These are phyloP conservation scores for Spinacia oleracea DNA, from an alignment of 179 eudicot species.

Conservation along the genomic window DNA sequence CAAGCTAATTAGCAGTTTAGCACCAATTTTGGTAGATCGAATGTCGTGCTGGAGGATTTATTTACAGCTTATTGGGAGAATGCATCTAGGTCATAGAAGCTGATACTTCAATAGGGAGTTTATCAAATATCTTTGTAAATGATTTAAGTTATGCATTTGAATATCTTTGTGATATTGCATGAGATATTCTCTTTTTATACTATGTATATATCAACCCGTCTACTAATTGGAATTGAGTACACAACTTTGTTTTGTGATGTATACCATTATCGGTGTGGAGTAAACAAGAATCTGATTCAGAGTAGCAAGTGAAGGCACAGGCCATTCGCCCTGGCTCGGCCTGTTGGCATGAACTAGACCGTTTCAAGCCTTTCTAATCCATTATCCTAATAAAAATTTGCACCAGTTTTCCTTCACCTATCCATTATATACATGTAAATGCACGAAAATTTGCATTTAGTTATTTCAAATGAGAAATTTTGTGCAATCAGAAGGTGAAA, in stretches of 20 bases:
- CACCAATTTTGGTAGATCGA: neutral
- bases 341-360: no score
- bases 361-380: no score
- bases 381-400: no score
- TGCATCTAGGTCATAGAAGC: neutral
- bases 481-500: no score
- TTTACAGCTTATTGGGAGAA: neutral
- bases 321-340: no score
- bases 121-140: neutral
- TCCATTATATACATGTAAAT: no score
- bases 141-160: neutral
- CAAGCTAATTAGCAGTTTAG: neutral
- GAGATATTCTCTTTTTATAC: neutral
- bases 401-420: no score
- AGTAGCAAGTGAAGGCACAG: neutral
- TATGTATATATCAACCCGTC: neutral
- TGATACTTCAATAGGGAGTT: neutral
- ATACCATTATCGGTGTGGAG: neutral
- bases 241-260: neutral
- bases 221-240: neutral
- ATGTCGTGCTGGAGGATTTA: neutral
- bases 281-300: neutral
- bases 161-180: neutral
- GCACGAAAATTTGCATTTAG: no score
- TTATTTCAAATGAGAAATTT: no score